These are phyloP conservation scores for Microascus cirrosus DNA, from an alignment of 2,329 filamentous ascomycete species.

Conservation along the genomic window DNA sequence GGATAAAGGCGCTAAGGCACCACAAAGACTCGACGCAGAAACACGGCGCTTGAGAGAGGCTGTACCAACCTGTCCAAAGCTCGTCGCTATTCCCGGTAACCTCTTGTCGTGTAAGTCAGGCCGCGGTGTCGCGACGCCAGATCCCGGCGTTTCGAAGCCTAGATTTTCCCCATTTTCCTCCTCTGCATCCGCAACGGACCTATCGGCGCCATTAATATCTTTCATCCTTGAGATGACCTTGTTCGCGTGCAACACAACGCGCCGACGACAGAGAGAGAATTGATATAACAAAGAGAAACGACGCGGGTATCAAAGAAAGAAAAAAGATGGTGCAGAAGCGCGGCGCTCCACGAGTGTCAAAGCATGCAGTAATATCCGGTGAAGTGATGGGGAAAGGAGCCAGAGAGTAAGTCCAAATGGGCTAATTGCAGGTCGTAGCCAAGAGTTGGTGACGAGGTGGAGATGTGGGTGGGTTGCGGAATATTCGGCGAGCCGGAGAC, in stretches of 20 bases:
- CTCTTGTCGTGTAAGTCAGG: constrained; percentile 92
- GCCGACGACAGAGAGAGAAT: not conserved
- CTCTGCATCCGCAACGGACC: constrained; percentile 44
- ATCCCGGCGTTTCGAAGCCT: constrained; percentile 78
- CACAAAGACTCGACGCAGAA: not conserved
- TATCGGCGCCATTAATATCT: constrained; percentile 41
- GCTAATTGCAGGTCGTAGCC: constrained; percentile 28
- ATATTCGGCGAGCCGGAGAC: constrained; percentile 5
- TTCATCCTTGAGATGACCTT: constrained; percentile 21
- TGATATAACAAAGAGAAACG: not conserved
- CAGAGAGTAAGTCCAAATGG: not conserved
- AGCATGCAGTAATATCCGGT: not conserved
- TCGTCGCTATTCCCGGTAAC: constrained; percentile 90
- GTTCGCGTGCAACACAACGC: not conserved
- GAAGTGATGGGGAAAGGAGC: not conserved
- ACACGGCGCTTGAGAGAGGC: constrained; percentile 42
- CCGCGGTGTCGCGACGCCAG: constrained; percentile 83
- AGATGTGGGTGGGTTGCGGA: constrained; percentile 11
- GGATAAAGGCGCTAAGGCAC: not conserved
- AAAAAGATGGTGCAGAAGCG: not conserved
- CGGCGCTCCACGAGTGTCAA: not conserved
- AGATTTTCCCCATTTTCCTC: constrained; percentile 68
- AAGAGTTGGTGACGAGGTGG: constrained; percentile 18
- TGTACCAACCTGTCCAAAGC: constrained; percentile 99
- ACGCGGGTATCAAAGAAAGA: not conserved